Evolutionary conservation across 1,139 yeast species (phyloP).

Genomic region (Suhomyces guaymorum): DNA sequence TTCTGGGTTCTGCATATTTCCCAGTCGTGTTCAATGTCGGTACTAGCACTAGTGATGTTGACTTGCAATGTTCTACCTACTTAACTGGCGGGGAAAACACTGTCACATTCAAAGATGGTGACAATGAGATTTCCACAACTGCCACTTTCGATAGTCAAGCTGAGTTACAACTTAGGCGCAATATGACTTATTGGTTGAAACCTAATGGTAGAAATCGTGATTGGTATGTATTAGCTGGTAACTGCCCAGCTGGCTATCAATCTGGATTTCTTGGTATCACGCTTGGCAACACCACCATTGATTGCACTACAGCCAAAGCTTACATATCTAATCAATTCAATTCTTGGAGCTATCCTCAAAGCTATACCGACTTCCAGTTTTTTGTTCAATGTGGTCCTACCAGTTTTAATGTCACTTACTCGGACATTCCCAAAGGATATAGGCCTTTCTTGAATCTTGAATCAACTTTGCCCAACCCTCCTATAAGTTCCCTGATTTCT

Average conservation of each 20-base stretch:
- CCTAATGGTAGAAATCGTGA: conserved; percentile 13
- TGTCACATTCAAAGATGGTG: conserved; percentile 32
- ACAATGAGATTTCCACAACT: conserved; percentile 18
- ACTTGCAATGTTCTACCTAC: conserved; percentile 22
- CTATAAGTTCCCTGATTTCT: conserved; percentile 14
- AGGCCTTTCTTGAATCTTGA: conserved; percentile 28
- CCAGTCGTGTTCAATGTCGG: conserved; percentile 34
- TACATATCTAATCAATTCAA: conserved; percentile 27
- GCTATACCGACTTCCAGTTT: conserved; percentile 7
- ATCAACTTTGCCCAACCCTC: conserved; percentile 2
- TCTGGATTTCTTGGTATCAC: conserved; percentile 27
- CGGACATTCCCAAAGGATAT: conserved; percentile 31
- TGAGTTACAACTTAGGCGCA: conserved; percentile 2
- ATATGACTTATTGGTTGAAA: neutral
- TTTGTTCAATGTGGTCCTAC: neutral
- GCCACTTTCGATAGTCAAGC: conserved; percentile 18
- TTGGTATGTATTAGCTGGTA: conserved; percentile 21
- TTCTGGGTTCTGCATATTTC: conserved; percentile 25
- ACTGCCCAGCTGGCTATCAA: conserved; percentile 27
- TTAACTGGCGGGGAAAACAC: conserved; percentile 28
- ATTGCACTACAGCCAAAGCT: conserved; percentile 24
- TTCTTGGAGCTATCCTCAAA: conserved; percentile 23
- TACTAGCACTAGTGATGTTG: conserved; percentile 20
- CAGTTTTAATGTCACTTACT: conserved; percentile 18
- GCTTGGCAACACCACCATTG: conserved; percentile 16